Conservation (phyloP, 2,329 filamentous ascomycete species). For the Phialophora verrucosa region DNA sequence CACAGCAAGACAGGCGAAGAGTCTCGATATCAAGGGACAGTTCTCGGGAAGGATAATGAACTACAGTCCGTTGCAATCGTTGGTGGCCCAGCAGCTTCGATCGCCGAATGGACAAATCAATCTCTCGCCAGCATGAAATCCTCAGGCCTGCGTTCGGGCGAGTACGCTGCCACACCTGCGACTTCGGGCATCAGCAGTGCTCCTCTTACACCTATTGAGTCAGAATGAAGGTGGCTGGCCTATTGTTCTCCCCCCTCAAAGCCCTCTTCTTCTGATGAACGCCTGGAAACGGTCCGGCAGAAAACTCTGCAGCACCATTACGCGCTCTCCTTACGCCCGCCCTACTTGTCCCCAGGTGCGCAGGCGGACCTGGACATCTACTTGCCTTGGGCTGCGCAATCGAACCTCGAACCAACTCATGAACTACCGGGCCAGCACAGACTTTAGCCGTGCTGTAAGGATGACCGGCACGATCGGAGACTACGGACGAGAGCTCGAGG, state of each 20-base stretch:
- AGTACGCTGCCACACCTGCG: slow-evolving; percentile 32
- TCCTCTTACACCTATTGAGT: slow-evolving; percentile 31
- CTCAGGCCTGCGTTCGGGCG: background rate
- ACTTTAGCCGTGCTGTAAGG: background rate
- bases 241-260: background rate
- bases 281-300: background rate
- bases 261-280: background rate
- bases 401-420: background rate
- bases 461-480: background rate
- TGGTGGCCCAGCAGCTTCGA: slow-evolving; percentile 71
- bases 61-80: slow-evolving; percentile 76
- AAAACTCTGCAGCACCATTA: background rate
- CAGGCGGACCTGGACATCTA: background rate
- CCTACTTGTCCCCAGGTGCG: background rate
- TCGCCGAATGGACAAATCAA: slow-evolving; percentile 65
- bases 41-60: slow-evolving; percentile 76
- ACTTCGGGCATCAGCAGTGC: slow-evolving; percentile 37
- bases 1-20: slow-evolving; percentile 89
- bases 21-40: slow-evolving; percentile 81
- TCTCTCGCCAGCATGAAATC: slow-evolving; percentile 18
- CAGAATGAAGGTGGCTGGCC: slow-evolving; percentile 14
- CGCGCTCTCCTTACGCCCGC: background rate
- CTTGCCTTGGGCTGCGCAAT: no score
- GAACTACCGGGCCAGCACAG: background rate
- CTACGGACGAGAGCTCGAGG: background rate